phyloP scores from a whole-genome alignment of 2,329 filamentous ascomycete genomes.

The Neoarthrinium moseri region DNA sequence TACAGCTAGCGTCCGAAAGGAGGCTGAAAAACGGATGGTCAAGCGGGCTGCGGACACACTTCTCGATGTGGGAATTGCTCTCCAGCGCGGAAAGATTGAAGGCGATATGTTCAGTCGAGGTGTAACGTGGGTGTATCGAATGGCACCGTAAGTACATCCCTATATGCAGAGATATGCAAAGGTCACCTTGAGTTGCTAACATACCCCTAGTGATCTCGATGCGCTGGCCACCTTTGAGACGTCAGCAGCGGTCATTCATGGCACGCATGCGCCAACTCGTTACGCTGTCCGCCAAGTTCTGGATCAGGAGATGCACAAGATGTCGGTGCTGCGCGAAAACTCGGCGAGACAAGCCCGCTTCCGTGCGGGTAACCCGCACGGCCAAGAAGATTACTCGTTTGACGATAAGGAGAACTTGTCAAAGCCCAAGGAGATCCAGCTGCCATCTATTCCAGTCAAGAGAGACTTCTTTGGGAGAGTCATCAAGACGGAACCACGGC shows the following conservation, averaged over 20 bases:
- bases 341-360: slow-evolving; percentile 66
- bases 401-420: slow-evolving; percentile 37
- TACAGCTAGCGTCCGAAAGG: slow-evolving; percentile 83
- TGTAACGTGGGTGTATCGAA: slow-evolving; percentile 80
- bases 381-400: slow-evolving; percentile 21
- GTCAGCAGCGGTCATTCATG: slow-evolving; percentile 49
- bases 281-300: slow-evolving; percentile 92
- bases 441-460: slow-evolving; percentile 34
- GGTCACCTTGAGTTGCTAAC: no score
- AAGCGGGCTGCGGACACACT: slow-evolving; percentile 77
- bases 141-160: slow-evolving; percentile 82
- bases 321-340: slow-evolving; percentile 64
- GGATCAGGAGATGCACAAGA: slow-evolving; percentile 82
- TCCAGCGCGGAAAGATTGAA: slow-evolving; percentile 81
- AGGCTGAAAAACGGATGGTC: slow-evolving; percentile 80
- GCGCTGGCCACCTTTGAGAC: slow-evolving; percentile 74
- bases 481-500: slow-evolving; percentile 29
- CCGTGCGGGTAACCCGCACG: slow-evolving; percentile 43
- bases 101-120: slow-evolving; percentile 59
- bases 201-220: slow-evolving; percentile 63
- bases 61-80: slow-evolving; percentile 75
- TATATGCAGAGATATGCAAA: no score
- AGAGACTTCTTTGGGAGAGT: slow-evolving; percentile 38
- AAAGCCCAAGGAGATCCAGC: slow-evolving; percentile 31
- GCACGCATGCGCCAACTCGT: slow-evolving; percentile 70